Evolutionary conservation across 805 yeast genomes (phyloP), one percentile per base, ranked within the genome.

Genomic region (Candida methanosorbosa): DNA sequence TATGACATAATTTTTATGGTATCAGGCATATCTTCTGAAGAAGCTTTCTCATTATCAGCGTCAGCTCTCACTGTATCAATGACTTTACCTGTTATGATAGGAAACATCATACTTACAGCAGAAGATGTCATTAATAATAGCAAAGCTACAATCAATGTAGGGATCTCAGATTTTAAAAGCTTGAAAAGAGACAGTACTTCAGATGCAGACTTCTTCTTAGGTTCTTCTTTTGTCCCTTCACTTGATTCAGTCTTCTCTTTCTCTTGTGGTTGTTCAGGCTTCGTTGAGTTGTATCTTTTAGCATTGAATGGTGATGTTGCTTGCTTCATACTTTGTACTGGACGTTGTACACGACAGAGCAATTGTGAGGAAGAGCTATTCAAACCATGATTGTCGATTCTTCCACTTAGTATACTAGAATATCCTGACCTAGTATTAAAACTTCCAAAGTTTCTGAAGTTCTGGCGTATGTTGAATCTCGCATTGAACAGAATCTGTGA

Each of bases 1-100:
- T 70, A 69, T 13, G 43, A 41, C 9, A 52, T 25, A 6, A 54
- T 30, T 5, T 45, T 44, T n/a, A 53, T 51, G 2, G 45, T 46
- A 7, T 38, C 19, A 4, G 45, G 43, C 15, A 40, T 22, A 11
- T 38, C 36, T 8, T 19, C 16, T 9, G 34, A 36, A 13, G 27
- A 24, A 4, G 42, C 38, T 9, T 46, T 50, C 9, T 42, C 45
- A 2, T 52, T 57, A 4, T 49, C 33, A 19, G 31, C 43, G 9
- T 38, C 41, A 15, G 36, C 52, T 34, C 61, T 70, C 4, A 82
- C 77, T 3, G 78, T 70, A 54, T 88, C 97, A 16, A 90, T 70
- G 32, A 88, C 78, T 48, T 82, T 82, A 22, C 97, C 97, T 37
- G 90, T 81, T 18, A 85, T 67, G 30, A 80, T 63, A 7, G 97